Conservation (phyloP, 805 yeast genomes). For the Sugiyamaella smithiae region DNA sequence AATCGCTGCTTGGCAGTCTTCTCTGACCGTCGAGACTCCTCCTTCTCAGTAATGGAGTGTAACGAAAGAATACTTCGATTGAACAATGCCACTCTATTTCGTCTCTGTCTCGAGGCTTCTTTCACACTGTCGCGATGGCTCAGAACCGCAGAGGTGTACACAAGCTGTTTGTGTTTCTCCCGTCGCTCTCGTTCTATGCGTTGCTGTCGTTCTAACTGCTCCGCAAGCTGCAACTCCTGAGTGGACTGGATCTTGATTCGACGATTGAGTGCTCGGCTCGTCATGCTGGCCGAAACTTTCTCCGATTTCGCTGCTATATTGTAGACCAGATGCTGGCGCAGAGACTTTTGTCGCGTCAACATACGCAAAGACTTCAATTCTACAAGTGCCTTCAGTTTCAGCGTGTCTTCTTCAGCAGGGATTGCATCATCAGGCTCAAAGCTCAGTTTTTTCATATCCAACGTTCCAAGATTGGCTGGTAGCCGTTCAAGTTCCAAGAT, state of each 20-base stretch:
- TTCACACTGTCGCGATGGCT: conserved; percentile 27
- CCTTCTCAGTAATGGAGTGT: conserved; percentile 79
- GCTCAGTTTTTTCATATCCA: conserved; percentile 25
- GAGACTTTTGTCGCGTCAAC: conserved; percentile 77
- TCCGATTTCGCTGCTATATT: conserved; percentile 73
- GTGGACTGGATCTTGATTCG: conserved; percentile 59
- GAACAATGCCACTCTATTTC: conserved; percentile 23
- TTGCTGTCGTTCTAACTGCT: conserved; percentile 42
- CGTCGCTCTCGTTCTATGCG: conserved; percentile 40
- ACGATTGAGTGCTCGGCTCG: conserved; percentile 84
- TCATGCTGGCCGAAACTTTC: conserved; percentile 41
- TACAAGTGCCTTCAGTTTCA: conserved; percentile 37
- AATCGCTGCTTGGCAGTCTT: conserved; percentile 96
- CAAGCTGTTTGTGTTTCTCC: conserved; percentile 34
- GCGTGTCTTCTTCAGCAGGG: conserved; percentile 36
- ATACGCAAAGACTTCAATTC: conserved; percentile 69
- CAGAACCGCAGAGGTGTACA: conserved; percentile 29
- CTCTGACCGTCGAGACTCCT: conserved; percentile 86
- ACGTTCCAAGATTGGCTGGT: conserved; percentile 35
- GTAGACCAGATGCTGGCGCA: conserved; percentile 75
- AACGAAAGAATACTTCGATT: conserved; percentile 42
- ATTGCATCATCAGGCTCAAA: conserved; percentile 31
- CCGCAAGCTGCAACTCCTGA: conserved; percentile 64
- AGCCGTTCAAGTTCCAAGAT: conserved; percentile 42
- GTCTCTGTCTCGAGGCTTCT: conserved; percentile 25